Conservation (phyloP, 345 rosid species). For the Durio zibethinus region DNA sequence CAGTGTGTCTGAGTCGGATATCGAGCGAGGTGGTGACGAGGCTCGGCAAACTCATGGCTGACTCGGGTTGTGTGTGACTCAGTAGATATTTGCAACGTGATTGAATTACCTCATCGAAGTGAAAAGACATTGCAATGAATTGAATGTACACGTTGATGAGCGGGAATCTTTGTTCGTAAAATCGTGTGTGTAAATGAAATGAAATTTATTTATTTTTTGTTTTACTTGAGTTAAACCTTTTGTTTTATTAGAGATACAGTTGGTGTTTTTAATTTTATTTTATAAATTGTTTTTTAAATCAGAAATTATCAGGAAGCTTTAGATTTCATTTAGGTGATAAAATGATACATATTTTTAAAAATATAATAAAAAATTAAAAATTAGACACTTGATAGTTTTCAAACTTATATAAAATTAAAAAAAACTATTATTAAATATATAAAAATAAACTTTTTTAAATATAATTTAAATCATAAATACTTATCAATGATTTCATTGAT, state of each 20-base stretch:
- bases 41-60: slow-evolving; percentile 13
- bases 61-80: not conserved
- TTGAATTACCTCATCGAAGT: not conserved
- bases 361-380: no score
- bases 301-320: no score
- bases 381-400: no score
- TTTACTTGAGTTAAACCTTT: not conserved
- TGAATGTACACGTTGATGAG: not conserved
- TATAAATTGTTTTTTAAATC: no score
- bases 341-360: no score
- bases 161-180: not conserved
- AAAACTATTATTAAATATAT: no score
- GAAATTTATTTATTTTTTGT: not conserved
- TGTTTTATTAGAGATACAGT: not conserved
- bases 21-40: slow-evolving; percentile 42
- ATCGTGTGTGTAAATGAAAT: not conserved
- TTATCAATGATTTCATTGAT: no score
- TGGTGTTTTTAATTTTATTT: no score
- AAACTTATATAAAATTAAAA: no score
- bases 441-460: no score
- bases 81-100: not conserved
- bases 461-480: no score
- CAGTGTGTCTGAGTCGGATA: slow-evolving; percentile 31
- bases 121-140: not conserved
- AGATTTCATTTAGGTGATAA: no score